A percentile compares a stretch with the other conserved stretches of the same genome.
Evolutionary conservation across 768 basidiomycete genomes (phyloP).

Genomic region (Tricholoma sp.): DNA sequence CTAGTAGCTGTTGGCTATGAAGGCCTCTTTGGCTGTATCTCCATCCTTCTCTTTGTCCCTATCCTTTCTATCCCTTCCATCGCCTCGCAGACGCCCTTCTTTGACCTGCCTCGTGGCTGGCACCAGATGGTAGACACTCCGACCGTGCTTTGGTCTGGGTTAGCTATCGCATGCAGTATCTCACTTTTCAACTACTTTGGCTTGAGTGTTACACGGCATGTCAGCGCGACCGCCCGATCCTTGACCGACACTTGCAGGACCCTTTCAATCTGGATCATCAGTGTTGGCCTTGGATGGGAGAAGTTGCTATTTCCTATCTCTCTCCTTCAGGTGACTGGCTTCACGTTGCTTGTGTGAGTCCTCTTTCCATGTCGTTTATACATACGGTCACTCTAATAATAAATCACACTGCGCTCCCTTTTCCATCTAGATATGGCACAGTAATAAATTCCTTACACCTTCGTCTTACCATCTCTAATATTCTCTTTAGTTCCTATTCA

Average conservation of each 20-base stretch:
- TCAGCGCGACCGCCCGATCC: slow-evolving; percentile 88
- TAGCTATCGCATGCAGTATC: slow-evolving; percentile 74
- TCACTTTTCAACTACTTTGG: slow-evolving; percentile 87
- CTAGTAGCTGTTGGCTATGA: slow-evolving; percentile 93
- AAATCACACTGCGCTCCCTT: slow-evolving; percentile 8
- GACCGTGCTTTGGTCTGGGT: slow-evolving; percentile 57
- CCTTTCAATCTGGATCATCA: slow-evolving; percentile 92
- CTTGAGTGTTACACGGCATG: slow-evolving; percentile 85
- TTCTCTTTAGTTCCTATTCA: slow-evolving; percentile 72
- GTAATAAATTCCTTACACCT: slow-evolving; percentile 34
- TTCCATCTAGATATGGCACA: slow-evolving; percentile 69
- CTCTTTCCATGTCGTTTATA: slow-evolving; percentile 2
- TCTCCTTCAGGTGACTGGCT: slow-evolving; percentile 77
- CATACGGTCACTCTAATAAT: neutral
- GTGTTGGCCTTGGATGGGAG: slow-evolving; percentile 89
- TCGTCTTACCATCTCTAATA: slow-evolving; percentile 7
- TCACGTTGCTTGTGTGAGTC: slow-evolving; percentile 84
- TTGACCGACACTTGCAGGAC: slow-evolving; percentile 95
- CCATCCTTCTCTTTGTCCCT: slow-evolving; percentile 75
- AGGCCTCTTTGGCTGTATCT: slow-evolving; percentile 84
- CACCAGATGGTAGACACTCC: slow-evolving; percentile 81
- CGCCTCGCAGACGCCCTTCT: slow-evolving; percentile 60
- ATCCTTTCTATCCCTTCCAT: slow-evolving; percentile 69
- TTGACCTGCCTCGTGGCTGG: slow-evolving; percentile 89
- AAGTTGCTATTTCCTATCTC: slow-evolving; percentile 76